These are phyloP conservation scores for Zalaria obscura DNA, from an alignment of 2,329 filamentous ascomycete genomes.

Conservation along the genomic window DNA sequence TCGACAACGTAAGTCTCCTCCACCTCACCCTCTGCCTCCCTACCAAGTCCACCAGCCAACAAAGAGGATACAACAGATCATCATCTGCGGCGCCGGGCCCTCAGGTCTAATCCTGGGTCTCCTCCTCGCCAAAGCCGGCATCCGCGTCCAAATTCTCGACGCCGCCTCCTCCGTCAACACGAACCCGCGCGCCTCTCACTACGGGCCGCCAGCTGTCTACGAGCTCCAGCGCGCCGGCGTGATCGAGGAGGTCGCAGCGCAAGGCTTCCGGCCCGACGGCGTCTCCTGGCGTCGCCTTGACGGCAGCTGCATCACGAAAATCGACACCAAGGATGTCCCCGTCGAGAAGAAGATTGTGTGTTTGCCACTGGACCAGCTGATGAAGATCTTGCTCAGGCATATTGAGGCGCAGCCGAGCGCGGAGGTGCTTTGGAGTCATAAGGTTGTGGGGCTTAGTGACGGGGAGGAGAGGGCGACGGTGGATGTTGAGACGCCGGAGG, in stretches of 20 bases:
- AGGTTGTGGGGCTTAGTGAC: constrained; percentile 8
- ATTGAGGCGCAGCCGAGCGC: constrained; percentile 6
- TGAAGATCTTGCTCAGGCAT: constrained; percentile 9
- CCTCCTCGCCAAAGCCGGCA: constrained; percentile 38
- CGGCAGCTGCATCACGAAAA: constrained; percentile 6
- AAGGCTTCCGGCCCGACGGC: constrained; percentile 8
- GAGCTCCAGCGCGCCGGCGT: constrained; percentile 22
- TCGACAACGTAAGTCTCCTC: no score
- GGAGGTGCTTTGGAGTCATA: constrained; percentile 7
- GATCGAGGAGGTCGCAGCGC: constrained; percentile 14
- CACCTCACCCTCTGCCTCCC: no score
- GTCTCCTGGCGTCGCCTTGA: constrained; percentile 10
- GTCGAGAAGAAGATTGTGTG: constrained; percentile 6
- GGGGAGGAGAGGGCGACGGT: constrained; percentile 11
- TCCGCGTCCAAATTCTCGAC: constrained; percentile 42
- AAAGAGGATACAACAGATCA: background rate
- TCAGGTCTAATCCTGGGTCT: constrained; percentile 23
- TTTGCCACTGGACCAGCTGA: constrained; percentile 9
- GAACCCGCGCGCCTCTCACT: constrained; percentile 43
- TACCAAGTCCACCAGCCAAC: background rate
- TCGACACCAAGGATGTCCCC: constrained; percentile 4
- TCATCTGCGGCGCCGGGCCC: constrained; percentile 15
- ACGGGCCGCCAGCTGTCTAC: constrained; percentile 21
- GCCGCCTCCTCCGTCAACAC: constrained; percentile 39
- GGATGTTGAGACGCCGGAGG: constrained; percentile 8